Evolutionary conservation across 345 rosid species (phyloP).

Genomic region (Erodium maritimum): DNA sequence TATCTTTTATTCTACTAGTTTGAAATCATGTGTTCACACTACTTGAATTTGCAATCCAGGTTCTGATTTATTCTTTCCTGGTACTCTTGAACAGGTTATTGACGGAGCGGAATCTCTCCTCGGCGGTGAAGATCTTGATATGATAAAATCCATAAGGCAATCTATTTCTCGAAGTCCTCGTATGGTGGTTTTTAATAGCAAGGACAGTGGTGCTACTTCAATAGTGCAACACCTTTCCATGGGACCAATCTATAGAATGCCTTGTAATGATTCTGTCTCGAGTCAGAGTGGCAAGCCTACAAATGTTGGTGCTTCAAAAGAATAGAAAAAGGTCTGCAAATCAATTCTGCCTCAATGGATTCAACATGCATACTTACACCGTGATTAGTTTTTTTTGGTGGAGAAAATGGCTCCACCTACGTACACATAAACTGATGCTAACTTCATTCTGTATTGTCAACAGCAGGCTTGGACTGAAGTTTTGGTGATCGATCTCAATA

Average conservation of each 20-base stretch:
- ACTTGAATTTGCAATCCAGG: background rate
- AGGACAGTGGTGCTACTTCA: conserved; percentile 14
- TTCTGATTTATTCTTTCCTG: conserved; percentile 5
- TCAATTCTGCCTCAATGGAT: too few species aligned
- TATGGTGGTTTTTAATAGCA: conserved; percentile 39
- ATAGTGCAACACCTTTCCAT: conserved; percentile 29
- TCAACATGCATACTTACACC: too few species aligned
- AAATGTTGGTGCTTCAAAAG: conserved; percentile 29
- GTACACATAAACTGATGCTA: too few species aligned
- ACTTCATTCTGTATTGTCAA: too few species aligned
- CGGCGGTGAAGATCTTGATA: conserved; percentile 28
- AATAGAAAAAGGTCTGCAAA: conserved; percentile 39
- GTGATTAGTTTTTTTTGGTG: too few species aligned
- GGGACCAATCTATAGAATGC: conserved; percentile 32
- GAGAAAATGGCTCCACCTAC: too few species aligned
- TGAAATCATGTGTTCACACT: too few species aligned
- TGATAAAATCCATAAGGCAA: conserved; percentile 43
- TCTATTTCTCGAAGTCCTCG: conserved; percentile 44
- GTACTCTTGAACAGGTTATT: conserved; percentile 37
- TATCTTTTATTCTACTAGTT: too few species aligned
- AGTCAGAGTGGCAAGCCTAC: too few species aligned
- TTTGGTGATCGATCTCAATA: too few species aligned
- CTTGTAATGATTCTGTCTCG: conserved; percentile 30
- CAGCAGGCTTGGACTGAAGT: too few species aligned
- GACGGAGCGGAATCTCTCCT: conserved; percentile 42